Percentiles rank a stretch among this genome's conserved stretches.
These are phyloP conservation scores for Limtongia smithiae DNA, from an alignment of 805 yeast species.

Conservation along the genomic window DNA sequence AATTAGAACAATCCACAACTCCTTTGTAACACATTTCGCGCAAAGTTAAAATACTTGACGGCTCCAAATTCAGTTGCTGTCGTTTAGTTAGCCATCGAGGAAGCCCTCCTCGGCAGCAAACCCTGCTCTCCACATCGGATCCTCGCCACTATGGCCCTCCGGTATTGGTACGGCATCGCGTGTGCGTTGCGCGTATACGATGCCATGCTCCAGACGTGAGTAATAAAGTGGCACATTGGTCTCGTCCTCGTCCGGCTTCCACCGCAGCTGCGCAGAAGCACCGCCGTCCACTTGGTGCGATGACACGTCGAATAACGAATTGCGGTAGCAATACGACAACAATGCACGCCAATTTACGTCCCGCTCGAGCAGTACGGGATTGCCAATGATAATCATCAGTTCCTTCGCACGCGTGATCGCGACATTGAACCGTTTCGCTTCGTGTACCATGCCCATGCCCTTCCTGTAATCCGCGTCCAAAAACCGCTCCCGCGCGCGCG, in stretches of 20 bases:
- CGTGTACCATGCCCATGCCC: constrained; percentile 26
- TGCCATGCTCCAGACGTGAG: constrained; percentile 17
- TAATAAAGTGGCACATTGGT: constrained; percentile 15
- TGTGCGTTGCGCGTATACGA: constrained; percentile 1
- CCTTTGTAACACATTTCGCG: no score
- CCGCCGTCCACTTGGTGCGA: no score
- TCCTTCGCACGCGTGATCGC: constrained; percentile 47
- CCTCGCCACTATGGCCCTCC: constrained; percentile 9
- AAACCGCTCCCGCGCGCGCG: constrained; percentile 23
- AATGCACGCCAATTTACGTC: constrained; percentile 26
- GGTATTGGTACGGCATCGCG: not conserved
- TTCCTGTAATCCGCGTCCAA: constrained; percentile 11
- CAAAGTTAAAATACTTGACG: no score
- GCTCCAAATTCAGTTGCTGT: no score
- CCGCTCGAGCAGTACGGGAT: constrained; percentile 34
- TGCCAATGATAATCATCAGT: constrained; percentile 46
- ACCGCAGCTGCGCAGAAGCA: not conserved
- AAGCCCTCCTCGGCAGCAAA: constrained; percentile 18
- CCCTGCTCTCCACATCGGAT: constrained; percentile 28
- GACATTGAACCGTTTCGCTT: constrained; percentile 41
- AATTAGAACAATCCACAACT: not conserved
- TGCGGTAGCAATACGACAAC: constrained; percentile 18
- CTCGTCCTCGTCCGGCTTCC: constrained; percentile 23
- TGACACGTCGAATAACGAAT: constrained; percentile 16
- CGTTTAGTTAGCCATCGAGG: not conserved